Evolutionary conservation across 2,329 filamentous ascomycete genomes (phyloP).

Genomic region (Pyricularia pennisetigena): DNA sequence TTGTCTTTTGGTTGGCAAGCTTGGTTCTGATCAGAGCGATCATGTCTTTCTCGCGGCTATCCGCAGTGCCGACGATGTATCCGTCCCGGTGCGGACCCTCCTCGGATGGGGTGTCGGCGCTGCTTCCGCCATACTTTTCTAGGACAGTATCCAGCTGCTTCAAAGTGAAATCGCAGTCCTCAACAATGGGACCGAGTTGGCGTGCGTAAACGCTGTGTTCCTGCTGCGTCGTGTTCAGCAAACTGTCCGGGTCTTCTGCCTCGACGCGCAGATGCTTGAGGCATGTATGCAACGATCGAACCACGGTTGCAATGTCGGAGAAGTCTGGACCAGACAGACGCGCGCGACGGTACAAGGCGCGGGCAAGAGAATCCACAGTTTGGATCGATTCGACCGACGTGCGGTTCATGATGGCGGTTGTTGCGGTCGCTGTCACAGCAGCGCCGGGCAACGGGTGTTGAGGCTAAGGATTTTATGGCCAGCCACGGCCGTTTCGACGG

Average conservation of each 20-base stretch:
- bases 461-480: background rate
- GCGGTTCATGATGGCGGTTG: constrained; percentile 15
- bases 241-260: constrained; percentile 44
- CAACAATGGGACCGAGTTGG: constrained; percentile 40
- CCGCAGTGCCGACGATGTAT: constrained; percentile 15
- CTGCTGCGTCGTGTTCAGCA: constrained; percentile 30
- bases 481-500: background rate
- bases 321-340: constrained; percentile 38
- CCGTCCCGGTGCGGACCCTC: constrained; percentile 11
- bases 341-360: constrained; percentile 43
- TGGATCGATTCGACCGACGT: constrained; percentile 37
- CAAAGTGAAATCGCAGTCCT: constrained; percentile 45
- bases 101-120: constrained; percentile 3
- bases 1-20: constrained; percentile 44
- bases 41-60: constrained; percentile 26
- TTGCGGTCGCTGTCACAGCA: constrained; percentile 13
- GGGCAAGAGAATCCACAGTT: constrained; percentile 43
- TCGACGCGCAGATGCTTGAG: constrained; percentile 49
- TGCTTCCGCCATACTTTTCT: constrained; percentile 28
- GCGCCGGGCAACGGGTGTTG: background rate
- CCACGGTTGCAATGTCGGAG: constrained; percentile 35
- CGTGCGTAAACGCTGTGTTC: constrained; percentile 31
- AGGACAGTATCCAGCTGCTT: constrained; percentile 44
- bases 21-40: constrained; percentile 33
- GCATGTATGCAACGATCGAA: constrained; percentile 43